Evolutionary conservation across 164 flowering plant genomes (phyloP), one percentile per base, ranked within the genome.

Genomic region (Aristolochia contorta): DNA sequence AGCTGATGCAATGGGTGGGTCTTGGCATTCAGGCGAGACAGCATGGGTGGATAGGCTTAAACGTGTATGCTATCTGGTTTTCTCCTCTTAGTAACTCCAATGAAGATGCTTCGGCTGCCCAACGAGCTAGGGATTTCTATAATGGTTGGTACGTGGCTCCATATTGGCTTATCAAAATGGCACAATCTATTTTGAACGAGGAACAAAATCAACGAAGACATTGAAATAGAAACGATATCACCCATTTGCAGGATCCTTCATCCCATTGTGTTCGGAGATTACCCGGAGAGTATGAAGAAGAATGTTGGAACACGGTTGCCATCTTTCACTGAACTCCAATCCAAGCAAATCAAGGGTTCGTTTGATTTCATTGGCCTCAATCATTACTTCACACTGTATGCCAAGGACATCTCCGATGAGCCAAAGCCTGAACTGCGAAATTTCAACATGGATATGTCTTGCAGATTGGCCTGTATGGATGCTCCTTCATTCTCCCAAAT

Each of bases 201-300:
- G 33, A 32, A 7, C 10, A 37, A 37, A 37, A 37, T 10, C 43
- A 37, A 37, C 43, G 12, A 37, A 37, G 7, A 37, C 3, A 27
- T 27, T 27, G 2, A 27, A 27, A 27, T 27, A 27, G 5, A 2
- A 2, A 27, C 30, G 5, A 27, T 2, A 22, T 53, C 30, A 22
- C 1, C 30, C 4, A 16, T 19, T 24, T 67, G 60, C 62, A 84
- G 89, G 89, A 56, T 65, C 56, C 6, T 78, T 47, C 16, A 75
- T 47, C 90, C 87, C 6, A 55, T 87, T 54, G 67, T 79, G 15
- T 68, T 49, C 63, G 97, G 97, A 57, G 87, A 80, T 51, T 87
- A 89, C 64, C 92, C 90, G 0, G 45, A 67, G 18, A 56, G 47
- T 54, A 82, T 85, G 92, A 84, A 72, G 65, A 61, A 64, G 58